Base-by-base conservation (phyloP, 139 green algal genomes). In the Deuterostichococcus epilithicus region DNA sequence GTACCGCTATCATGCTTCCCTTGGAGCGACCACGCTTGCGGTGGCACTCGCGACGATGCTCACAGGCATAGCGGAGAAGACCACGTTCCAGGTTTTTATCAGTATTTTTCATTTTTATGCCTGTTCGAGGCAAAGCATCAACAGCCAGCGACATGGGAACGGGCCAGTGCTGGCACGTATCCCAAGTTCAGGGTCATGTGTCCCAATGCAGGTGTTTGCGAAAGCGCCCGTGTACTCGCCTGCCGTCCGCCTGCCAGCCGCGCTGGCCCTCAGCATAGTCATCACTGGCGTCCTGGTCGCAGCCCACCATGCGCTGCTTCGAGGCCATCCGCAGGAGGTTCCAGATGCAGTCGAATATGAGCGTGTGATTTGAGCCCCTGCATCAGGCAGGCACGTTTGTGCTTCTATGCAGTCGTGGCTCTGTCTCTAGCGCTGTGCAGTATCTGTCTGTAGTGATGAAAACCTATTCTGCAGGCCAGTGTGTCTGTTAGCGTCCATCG, bases 61-160 rank as follows among this genome's bases (percentile, higher is more conserved):
- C 39, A 67, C 59, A 0, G 85, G 83, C 5, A 59, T 90, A 10
- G 84, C 89, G 67, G 86, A 90, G 37, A 90, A 90, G 81, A 65
- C 82, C 0, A 88, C 86, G 0, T 90, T 90, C 35, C 42, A 52
- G 42, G 42, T 13, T 52, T 52, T 52, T n/a, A n/a, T n/a, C n/a
- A n/a, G n/a, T n/a, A n/a, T n/a, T n/a, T n/a, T n/a, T n/a, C n/a
- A n/a, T n/a, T n/a, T n/a, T n/a, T n/a, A n/a, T n/a, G n/a, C n/a
- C n/a, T n/a, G n/a, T n/a, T n/a, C n/a, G n/a, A n/a, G n/a, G n/a
- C n/a, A n/a, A n/a, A n/a, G n/a, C n/a, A n/a, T n/a, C n/a, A n/a
- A n/a, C n/a, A n/a, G n/a, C n/a, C n/a, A n/a, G n/a, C n/a, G n/a
- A n/a, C n/a, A n/a, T n/a, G n/a, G n/a, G n/a, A n/a, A n/a, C n/a